Base-by-base conservation (phyloP, 805 yeast species). In the Candida ovalis region DNA sequence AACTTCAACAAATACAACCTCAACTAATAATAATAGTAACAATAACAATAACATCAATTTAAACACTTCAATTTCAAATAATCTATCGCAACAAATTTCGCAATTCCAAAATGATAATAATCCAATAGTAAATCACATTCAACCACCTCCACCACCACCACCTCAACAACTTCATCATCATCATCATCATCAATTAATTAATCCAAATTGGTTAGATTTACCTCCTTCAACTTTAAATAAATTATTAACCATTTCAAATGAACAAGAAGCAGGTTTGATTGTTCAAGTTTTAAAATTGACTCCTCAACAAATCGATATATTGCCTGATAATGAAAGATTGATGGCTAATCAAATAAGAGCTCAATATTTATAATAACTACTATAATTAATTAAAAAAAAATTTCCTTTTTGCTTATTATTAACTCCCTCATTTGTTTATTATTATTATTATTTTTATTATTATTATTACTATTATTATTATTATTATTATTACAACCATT, bases 271-370 rank as follows among this genome's bases (percentile, higher is more conserved):
- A 24, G 71, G 73, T 47, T 66, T 78, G 55, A 72, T 79, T 39
- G 78, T 76, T 18, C 83, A 78, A 61, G 81, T 79, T 12, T 67
- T 79, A 50, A 67, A 74, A 42, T 64, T 79, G 53, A 70, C 80
- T 0, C 72, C 72, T 4, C 78, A 75, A 33, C 83, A 79, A 55
- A 70, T 79, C 40, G 68, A 70, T 36, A 63, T 69, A 12, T 66
- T 79, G 47, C 82, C 82, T 2, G 72, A 72, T 12, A 80, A 77
- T 43, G 77, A 78, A 58, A 75, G 75, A 50, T 58, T 70, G 33
- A 78, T 82, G 82, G 82, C 83, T 19, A 71, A 72, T 40, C 75
- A 74, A 49, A 68, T 83, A 43, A 70, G 81, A 53, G 66, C 75
- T 12, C 86, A 82, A 58, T 82, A 82, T 59, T 57, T 78, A 25